A percentile compares a stretch with the other conserved stretches of the same genome.
These are phyloP conservation scores for Pseudoneurospora amorphoporcata DNA, from an alignment of 495 filamentous ascomycete genomes.

Conservation along the genomic window DNA sequence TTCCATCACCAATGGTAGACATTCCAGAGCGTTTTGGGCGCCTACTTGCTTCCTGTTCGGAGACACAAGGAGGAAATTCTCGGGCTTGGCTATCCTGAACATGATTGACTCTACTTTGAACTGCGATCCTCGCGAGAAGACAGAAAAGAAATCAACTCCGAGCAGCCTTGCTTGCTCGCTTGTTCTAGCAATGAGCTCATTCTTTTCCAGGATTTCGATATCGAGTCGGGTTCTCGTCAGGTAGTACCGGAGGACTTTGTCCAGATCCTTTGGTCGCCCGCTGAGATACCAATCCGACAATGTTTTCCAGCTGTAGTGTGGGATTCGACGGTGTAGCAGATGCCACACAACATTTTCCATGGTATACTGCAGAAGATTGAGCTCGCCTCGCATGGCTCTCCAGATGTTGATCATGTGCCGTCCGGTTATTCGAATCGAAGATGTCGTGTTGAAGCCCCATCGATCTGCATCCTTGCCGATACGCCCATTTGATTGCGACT, in stretches of 20 bases:
- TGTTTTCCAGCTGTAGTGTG: slow-evolving; percentile 69
- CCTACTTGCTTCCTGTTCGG: slow-evolving; percentile 88
- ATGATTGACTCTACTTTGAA: slow-evolving; percentile 98
- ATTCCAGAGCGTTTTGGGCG: slow-evolving; percentile 89
- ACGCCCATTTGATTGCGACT: slow-evolving; percentile 64
- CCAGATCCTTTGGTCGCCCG: slow-evolving; percentile 53
- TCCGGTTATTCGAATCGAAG: slow-evolving; percentile 77
- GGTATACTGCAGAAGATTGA: slow-evolving; percentile 84
- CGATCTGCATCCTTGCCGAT: slow-evolving; percentile 77
- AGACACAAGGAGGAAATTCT: slow-evolving; percentile 84
- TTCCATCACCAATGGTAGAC: slow-evolving; percentile 93
- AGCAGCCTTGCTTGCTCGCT: slow-evolving; percentile 91
- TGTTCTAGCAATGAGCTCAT: slow-evolving; percentile 78
- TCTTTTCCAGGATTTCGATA: slow-evolving; percentile 81
- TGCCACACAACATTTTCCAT: slow-evolving; percentile 98
- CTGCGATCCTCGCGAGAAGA: slow-evolving; percentile 87
- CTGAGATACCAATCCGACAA: slow-evolving; percentile 75
- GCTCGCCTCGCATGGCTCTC: slow-evolving; percentile 86
- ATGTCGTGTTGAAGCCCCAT: slow-evolving; percentile 90
- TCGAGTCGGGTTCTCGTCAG: slow-evolving; percentile 67
- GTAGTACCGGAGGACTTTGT: slow-evolving; percentile 72
- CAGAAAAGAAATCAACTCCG: slow-evolving; percentile 91
- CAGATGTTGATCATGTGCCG: slow-evolving; percentile 96
- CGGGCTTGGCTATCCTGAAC: slow-evolving; percentile 96
- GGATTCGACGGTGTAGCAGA: slow-evolving; percentile 79